These are phyloP conservation scores for Mycena galericulata DNA, from an alignment of 768 basidiomycete genomes.

Conservation along the genomic window DNA sequence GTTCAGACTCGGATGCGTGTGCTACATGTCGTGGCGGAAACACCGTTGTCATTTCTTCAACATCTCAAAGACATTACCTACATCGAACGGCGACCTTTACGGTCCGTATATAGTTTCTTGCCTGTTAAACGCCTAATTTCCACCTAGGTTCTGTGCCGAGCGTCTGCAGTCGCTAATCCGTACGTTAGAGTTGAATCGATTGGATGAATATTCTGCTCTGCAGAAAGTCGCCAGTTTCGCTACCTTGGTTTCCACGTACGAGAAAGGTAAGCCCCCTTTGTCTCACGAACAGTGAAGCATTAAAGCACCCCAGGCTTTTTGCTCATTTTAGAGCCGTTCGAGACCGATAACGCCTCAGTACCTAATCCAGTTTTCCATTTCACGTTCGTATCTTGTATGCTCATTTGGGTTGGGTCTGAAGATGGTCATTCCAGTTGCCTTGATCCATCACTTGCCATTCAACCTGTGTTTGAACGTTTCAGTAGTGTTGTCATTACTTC, in stretches of 20 bases:
- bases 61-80: constrained; percentile 99
- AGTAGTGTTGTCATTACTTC: constrained; percentile 99
- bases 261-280: constrained; percentile 75
- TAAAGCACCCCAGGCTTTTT: constrained; percentile 78
- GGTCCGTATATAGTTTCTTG: constrained; percentile 61
- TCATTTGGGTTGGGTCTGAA: not conserved
- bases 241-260: constrained; percentile 96
- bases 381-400: constrained; percentile 66
- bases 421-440: constrained; percentile 79
- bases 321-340: constrained; percentile 97
- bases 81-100: constrained; percentile 92
- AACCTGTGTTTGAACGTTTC: constrained; percentile 98
- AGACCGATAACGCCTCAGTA: constrained; percentile 98
- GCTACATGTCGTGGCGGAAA: constrained; percentile 98
- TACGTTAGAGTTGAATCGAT: constrained; percentile 86
- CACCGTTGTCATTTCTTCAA: constrained; percentile 95
- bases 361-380: constrained; percentile 99
- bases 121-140: constrained; percentile 14
- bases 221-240: constrained; percentile 98
- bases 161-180: constrained; percentile 93
- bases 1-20: constrained; percentile 96
- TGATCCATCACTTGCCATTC: constrained; percentile 97
- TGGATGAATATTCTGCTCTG: constrained; percentile 92
- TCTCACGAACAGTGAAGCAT: constrained; percentile 1
- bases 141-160: constrained; percentile 91